Conservation (phyloP, 768 basidiomycete genomes). For the Mycena chlorophos region DNA sequence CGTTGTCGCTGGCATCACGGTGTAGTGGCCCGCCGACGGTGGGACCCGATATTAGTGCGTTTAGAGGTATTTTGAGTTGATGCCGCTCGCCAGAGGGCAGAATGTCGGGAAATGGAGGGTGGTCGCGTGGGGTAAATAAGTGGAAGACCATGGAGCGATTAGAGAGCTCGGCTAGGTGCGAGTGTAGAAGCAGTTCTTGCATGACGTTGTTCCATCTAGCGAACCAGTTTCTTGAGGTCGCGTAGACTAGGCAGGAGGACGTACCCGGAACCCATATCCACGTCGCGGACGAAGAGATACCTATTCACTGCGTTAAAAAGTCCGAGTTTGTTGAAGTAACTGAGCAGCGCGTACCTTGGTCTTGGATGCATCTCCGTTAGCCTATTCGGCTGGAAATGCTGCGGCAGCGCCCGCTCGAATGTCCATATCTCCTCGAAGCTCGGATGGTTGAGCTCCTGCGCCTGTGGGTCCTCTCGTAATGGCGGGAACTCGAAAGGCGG, state of each 20-base stretch:
- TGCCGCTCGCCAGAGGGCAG: constrained; percentile 1
- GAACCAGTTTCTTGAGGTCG: too few relatives aligned
- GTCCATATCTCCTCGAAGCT: neutral
- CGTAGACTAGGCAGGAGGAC: neutral
- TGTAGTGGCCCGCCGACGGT: neutral
- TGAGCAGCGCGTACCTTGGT: neutral
- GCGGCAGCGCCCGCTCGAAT: neutral
- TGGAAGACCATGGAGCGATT: neutral
- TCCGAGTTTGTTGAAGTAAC: neutral
- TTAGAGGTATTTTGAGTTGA: neutral
- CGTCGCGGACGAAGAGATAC: neutral
- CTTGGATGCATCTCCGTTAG: constrained; percentile 1
- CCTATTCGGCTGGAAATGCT: constrained; percentile 1
- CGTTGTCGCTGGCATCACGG: neutral
- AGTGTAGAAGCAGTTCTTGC: neutral
- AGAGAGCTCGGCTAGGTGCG: neutral
- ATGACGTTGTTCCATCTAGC: neutral
- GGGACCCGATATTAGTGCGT: neutral
- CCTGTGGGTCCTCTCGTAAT: neutral
- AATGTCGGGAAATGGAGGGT: neutral
- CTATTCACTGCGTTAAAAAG: neutral
- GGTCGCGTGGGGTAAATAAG: neutral
- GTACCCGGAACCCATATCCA: constrained; percentile 1
- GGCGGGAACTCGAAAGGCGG: neutral
- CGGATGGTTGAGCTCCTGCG: neutral